Base-by-base conservation (phyloP, 2,329 filamentous ascomycete genomes). In the Talaromyces sp. region DNA sequence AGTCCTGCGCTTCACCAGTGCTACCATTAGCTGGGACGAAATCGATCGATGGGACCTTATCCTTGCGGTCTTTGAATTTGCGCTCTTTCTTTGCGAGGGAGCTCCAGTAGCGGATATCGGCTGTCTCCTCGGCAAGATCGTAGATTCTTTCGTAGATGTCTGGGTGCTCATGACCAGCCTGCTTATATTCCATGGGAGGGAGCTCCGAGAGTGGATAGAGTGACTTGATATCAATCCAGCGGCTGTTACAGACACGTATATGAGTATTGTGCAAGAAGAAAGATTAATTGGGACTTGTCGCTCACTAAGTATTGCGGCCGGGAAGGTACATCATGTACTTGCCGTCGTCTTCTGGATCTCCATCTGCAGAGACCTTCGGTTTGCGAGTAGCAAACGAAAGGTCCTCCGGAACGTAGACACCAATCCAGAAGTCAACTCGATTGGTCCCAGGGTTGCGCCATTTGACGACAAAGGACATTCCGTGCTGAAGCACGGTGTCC, bases 281-380 rank as follows among this genome's bases (percentile, higher is more conserved):
- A 33, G 27, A 33, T 8, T n/a, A 52, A 31, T 11, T 31, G 8
- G 48, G 16, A 33, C 10, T 27, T 19, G 14, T 33, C 5, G 24
- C 63, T 64, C 47, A 64, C 63, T 16, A 64, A 16, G 9, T 31
- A 35, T 65, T 65, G 31, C 62, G 35, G 14, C 65, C 60, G 0
- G 67, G 67, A 6, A 68, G 24, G 24, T 67, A 68, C 19, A 68
- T 48, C 54, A 50, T 11, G 45, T 68, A 54, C 6, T 31, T 45
- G 22, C 24, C 24, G 22, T 31, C 22, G 13, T 50, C 47, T 50
- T 50, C 47, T n/a, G 62, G 62, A 5, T 45, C 57, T 19, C 45
- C 52, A 43, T 16, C 22, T 50, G 62, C 35, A 13, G 47, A 54
- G 19, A 48, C 62, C 31, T 33, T 35, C 2, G 16, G 47, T 11